Base-by-base conservation (phyloP, 2,329 filamentous ascomycete species). In the Penicillium glabrum region DNA sequence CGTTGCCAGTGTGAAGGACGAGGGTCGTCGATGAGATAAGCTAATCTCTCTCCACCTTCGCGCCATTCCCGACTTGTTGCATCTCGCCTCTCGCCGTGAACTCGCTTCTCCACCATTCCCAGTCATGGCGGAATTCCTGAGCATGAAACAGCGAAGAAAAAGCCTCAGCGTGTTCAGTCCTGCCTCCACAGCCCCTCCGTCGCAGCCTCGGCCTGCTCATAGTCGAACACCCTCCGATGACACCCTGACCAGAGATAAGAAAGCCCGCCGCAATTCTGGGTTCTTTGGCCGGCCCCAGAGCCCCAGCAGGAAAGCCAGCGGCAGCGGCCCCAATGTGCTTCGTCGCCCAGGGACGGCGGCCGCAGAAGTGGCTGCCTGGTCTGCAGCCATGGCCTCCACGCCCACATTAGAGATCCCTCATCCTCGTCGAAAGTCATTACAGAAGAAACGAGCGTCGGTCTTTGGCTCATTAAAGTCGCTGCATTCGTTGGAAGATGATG, bases 381-480 rank as follows among this genome's bases (percentile, higher is more conserved):
- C 69, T 26, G 57, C 63, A 26, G 63, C 65, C 31, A 62, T 64
- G 37, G 57, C 67, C 24, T 58, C 66, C 13, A 53, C 60, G 16
- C 51, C 61, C 6, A 60, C 61, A 14, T 57, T 69, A 8, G 75
- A 76, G 31, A 61, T 59, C 5, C 54, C 67, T 45, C 76, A 70
- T 21, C 70, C 71, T 27, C 73, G 74, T 31, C 76, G 77, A 33
- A 76, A 73, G 61, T 79, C 76, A 19, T 61, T 79, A 14, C 77
- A 78, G 62, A 80, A 77, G 63, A 75, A 74, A 60, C 77, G 82
- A 11, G 72, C 77, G n/a, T 86, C 84, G 3, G 76, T 86, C 26
- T 86, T 87, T 68, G 83, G 83, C 39, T 86, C 85, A 1, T 71
- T 86, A 50, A 79, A 80, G 58, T 82, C 79, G 35, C 72, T 82